Evolutionary conservation across 2,329 filamentous ascomycete species (phyloP).

Genomic region (Aspergillus phoenicis): DNA sequence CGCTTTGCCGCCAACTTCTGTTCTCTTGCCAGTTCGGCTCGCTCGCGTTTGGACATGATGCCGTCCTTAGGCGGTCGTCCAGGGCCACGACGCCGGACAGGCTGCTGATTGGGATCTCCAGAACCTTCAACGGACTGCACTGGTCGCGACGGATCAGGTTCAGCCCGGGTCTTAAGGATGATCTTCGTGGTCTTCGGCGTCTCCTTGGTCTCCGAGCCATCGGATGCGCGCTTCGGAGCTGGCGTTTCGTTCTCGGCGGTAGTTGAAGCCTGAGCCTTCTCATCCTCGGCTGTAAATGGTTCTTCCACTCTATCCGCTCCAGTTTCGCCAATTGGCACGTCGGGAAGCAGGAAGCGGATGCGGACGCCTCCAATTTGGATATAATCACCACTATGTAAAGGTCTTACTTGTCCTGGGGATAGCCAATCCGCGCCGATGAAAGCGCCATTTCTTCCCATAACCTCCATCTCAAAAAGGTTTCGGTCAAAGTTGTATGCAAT

Average conservation of each 20-base stretch:
- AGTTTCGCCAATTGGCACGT: slow-evolving; percentile 51
- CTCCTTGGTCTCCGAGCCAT: slow-evolving; percentile 33
- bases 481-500: slow-evolving; percentile 63
- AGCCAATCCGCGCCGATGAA: slow-evolving; percentile 57
- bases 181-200: slow-evolving; percentile 32
- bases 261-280: slow-evolving; percentile 31
- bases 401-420: slow-evolving; percentile 49
- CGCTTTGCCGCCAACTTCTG: slow-evolving; percentile 53
- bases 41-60: slow-evolving; percentile 67
- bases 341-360: slow-evolving; percentile 60
- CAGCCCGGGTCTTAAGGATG: slow-evolving; percentile 32
- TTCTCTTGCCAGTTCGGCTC: slow-evolving; percentile 56
- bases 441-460: slow-evolving; percentile 61
- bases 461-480: slow-evolving; percentile 60
- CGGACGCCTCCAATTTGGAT: slow-evolving; percentile 62
- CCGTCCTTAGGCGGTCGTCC: slow-evolving; percentile 68
- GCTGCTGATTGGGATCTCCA: slow-evolving; percentile 43
- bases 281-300: slow-evolving; percentile 39
- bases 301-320: slow-evolving; percentile 51
- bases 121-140: slow-evolving; percentile 36
- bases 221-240: slow-evolving; percentile 29
- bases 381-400: slow-evolving; percentile 59
- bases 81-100: slow-evolving; percentile 54
- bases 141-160: slow-evolving; percentile 30
- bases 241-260: slow-evolving; percentile 48